Base-by-base conservation (phyloP, 768 basidiomycete genomes). In the Phylloporus sp. region DNA sequence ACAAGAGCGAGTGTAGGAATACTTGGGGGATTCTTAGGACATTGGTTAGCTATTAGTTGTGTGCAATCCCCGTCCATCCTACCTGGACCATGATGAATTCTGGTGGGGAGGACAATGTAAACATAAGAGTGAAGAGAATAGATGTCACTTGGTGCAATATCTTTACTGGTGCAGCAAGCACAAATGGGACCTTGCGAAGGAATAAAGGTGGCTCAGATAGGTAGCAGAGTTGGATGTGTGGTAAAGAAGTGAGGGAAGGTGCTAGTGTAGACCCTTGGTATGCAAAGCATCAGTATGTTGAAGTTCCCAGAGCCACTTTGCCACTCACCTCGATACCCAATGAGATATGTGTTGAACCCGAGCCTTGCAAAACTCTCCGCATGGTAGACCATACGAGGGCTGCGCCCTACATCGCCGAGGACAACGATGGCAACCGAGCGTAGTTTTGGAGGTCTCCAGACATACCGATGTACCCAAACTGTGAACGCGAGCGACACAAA, bases 331-430 rank as follows among this genome's bases (percentile, higher is more conserved):
- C 75, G 72, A 66, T 97, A 97, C 15, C 92, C 95, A 49, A 98
- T 80, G 16, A 99, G 63, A 59, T 82, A 81, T 2, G 91, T 92
- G 52, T 79, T 72, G 67, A 91, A 97, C 6, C 78, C 82, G 47
- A 84, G 78, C 50, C 85, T 80, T 34, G 91, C 87, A 64, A 99
- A 90, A 64, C 90, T 94, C 66, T 95, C 84, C 0, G 95, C 88
- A 61, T 99, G 97, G 67, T 97, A 97, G 91, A 97, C 95, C 91
- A 97, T 98, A 48, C 97, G 78, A 11, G 97, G 97, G 65, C 90
- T 93, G 51, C 97, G 80, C 2, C 95, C 97, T 43, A 99, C 84
- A 72, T 99, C 97, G 10, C 97, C 97, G 10, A 99, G 77, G 13
- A 99, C 97, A 43, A 98, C 72, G 49, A 98, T 82, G 5, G 84